These are phyloP conservation scores for Cenchrus americanus DNA, from an alignment of 176 grass and related monocot genomes.

Conservation along the genomic window DNA sequence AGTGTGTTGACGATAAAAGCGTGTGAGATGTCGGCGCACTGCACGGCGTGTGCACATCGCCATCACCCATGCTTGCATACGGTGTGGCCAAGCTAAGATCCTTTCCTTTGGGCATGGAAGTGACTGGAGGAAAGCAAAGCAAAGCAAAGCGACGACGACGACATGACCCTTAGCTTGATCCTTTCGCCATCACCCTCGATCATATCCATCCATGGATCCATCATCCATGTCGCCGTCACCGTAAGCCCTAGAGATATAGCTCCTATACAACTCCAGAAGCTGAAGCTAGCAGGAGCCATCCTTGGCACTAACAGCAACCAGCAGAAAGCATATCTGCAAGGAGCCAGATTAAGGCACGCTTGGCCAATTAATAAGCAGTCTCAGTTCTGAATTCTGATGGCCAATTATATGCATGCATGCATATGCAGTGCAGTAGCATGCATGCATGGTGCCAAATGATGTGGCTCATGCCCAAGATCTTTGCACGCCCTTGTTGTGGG, in stretches of 20 bases:
- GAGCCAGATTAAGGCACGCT: too few relatives aligned
- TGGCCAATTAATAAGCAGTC: too few relatives aligned
- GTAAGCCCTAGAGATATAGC: background rate
- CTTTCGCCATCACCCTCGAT: background rate
- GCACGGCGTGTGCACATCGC: background rate
- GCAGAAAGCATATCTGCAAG: background rate
- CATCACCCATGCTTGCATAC: background rate
- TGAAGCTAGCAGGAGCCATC: too few relatives aligned
- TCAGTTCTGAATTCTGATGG: background rate
- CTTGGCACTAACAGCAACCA: background rate
- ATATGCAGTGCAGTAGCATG: background rate
- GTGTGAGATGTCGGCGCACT: background rate
- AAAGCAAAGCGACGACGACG: background rate
- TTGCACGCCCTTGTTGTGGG: slow-evolving; percentile 29
- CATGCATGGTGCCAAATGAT: background rate
- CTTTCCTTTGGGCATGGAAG: slow-evolving; percentile 38
- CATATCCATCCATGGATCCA: background rate
- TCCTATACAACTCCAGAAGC: too few relatives aligned
- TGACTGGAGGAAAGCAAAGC: slow-evolving; percentile 42
- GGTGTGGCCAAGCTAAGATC: background rate
- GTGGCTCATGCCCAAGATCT: background rate
- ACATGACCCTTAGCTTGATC: slow-evolving; percentile 40
- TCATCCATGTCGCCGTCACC: slow-evolving; percentile 2
- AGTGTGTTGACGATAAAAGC: background rate
- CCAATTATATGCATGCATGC: background rate